Conservation (phyloP, 2,329 filamentous ascomycete genomes). For the Botryotinia convoluta region DNA sequence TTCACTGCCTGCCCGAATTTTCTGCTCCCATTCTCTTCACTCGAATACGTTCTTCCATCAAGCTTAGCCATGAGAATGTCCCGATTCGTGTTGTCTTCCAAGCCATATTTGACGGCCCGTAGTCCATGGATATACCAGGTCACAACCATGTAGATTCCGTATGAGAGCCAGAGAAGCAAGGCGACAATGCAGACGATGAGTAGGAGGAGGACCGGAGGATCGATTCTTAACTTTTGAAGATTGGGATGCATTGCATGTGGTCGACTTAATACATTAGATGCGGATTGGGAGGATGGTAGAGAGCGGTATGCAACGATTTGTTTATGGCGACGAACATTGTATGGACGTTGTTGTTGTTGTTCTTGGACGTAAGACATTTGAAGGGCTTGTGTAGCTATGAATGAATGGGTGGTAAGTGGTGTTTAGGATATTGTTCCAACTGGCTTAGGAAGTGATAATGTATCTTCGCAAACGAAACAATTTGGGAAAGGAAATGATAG, state of each 20-base stretch:
- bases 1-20: not conserved
- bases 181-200: not conserved
- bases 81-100: not conserved
- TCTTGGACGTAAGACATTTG: not conserved
- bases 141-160: not conserved
- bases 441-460: not conserved
- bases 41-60: not conserved
- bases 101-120: not conserved
- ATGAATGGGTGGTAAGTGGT: not conserved
- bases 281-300: not conserved
- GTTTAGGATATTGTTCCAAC: not conserved
- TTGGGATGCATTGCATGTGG: constrained; percentile 9
- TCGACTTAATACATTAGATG: not conserved
- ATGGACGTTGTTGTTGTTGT: not conserved
- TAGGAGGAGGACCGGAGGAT: not conserved
- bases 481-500: not conserved
- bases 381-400: not conserved
- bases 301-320: not conserved
- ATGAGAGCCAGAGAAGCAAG: constrained; percentile 2
- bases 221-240: constrained; percentile 9
- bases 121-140: not conserved
- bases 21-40: not conserved
- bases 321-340: constrained; percentile 1
- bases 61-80: constrained; percentile 3
- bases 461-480: not conserved